These are phyloP conservation scores for Pythium guiyangense DNA, from an alignment of 352 stramenopile species.

Conservation along the genomic window DNA sequence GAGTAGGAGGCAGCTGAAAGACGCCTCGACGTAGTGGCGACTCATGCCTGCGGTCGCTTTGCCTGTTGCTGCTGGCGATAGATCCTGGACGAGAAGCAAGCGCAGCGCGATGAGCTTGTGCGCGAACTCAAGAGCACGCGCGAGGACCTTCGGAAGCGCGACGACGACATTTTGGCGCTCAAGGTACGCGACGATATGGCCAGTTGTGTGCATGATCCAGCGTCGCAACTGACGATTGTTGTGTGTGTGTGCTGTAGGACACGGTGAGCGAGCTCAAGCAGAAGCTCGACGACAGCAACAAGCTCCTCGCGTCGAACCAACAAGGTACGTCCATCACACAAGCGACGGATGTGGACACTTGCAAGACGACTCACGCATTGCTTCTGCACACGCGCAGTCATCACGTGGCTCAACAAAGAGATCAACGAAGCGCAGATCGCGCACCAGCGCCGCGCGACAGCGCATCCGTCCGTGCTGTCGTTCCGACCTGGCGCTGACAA, in stretches of 20 bases:
- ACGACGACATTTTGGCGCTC: constrained; percentile 55
- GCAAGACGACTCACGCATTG: not conserved
- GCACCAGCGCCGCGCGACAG: constrained; percentile 50
- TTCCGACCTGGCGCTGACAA: constrained; percentile 50
- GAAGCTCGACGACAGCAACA: constrained; percentile 87
- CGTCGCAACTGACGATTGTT: not conserved
- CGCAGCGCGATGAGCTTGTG: constrained; percentile 58
- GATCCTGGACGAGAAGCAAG: constrained; percentile 76
- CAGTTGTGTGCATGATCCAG: not conserved
- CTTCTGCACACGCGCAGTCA: constrained; percentile 38
- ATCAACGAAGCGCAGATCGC: constrained; percentile 87
- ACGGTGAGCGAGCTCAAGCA: constrained; percentile 70
- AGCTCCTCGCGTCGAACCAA: constrained; percentile 84
- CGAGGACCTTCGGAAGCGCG: constrained; percentile 65
- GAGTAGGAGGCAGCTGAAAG: not conserved
- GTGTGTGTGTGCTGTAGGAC: constrained; percentile 18
- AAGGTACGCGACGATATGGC: constrained; percentile 26
- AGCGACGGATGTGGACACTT: too few relatives aligned
- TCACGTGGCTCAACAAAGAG: constrained; percentile 89
- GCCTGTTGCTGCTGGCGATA: constrained; percentile 13
- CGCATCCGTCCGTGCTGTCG: constrained; percentile 66
- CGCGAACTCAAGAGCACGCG: constrained; percentile 59
- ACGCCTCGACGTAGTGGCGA: not conserved
- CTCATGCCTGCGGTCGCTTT: not conserved
- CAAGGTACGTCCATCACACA: constrained; percentile 45